Base-by-base conservation (phyloP, 2,329 filamentous ascomycete species). In the Tolypocladium capitatum region DNA sequence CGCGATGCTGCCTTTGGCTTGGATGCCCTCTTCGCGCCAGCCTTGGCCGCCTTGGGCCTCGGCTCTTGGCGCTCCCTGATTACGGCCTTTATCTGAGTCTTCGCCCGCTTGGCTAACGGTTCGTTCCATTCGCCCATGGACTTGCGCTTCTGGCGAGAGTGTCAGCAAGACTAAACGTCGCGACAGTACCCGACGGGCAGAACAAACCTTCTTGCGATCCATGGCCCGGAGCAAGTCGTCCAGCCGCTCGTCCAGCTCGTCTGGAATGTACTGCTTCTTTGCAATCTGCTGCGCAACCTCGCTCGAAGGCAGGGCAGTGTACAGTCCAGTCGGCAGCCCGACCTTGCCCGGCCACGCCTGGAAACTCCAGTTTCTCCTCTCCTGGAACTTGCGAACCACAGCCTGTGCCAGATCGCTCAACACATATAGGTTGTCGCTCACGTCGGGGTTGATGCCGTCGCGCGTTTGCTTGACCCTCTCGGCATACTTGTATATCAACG, bases 401-500 rank as follows among this genome's bases (percentile, higher is more conserved):
- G 82, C 78, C 64, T 92, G 86, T 0, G 90, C 81, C 10, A 98
- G 75, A 63, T 98, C 92, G 46, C 87, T 90, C 34, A 98, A 68
- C 6, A 90, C 81, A 61, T 96, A 94, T 1, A 98, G 73, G 52
- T 82, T 81, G 49, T 89, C 80, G 56, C 83, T 86, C 50, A 75
- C 72, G 1, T 74, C 69, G 0, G 80, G 76, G 24, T 77, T 75
- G 51, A 97, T 80, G 13, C 79, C 85, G 62, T 98, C 92, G 38
- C 80, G 76, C 10, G 90, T 86, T 64, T 91, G 86, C 71, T 98
- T 98, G 47, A 95, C 83, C 10, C 89, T 81, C 65, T 97, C 90
- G 13, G 89, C 89, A 52, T 96, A 86, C 63, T 92, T 88, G 70
- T 86, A 92, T 36, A 98, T 89, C 51, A 95, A 71, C 0, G 86